Evolutionary conservation across 225 moss, liverwort and hornwort species (phyloP).

Genomic region (Anthoceros angustus): DNA sequence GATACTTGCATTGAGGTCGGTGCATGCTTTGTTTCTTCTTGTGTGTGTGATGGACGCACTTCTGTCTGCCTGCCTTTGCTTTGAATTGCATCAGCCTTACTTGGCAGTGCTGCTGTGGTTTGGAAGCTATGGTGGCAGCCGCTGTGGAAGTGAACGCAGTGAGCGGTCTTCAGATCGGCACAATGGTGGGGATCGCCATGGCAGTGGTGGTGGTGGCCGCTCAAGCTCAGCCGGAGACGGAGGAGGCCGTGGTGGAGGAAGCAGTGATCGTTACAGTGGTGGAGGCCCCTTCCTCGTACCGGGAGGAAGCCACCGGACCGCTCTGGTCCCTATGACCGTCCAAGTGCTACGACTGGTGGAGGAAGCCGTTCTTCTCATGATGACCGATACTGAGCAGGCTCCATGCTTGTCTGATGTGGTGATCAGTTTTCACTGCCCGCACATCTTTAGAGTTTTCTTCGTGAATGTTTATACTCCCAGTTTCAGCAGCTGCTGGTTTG

Average conservation of each 20-base stretch:
- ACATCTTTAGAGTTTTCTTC: not conserved
- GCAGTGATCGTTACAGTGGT: constrained; percentile 68
- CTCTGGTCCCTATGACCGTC: constrained; percentile 84
- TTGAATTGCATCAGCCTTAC: too few relatives aligned
- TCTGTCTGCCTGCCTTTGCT: too few relatives aligned
- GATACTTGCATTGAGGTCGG: constrained; percentile 39
- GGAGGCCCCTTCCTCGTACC: constrained; percentile 75
- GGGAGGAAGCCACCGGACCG: constrained; percentile 57
- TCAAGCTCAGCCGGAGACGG: constrained; percentile 29
- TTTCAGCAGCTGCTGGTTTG: too few relatives aligned
- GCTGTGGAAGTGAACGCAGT: constrained; percentile 35
- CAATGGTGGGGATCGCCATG: constrained; percentile 36
- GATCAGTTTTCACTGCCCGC: not conserved
- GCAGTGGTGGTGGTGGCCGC: constrained; percentile 6
- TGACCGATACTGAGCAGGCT: constrained; percentile 55
- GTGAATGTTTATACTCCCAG: not conserved
- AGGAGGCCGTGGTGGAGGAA: constrained; percentile 45
- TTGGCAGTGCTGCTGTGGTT: too few relatives aligned
- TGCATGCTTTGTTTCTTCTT: too few relatives aligned
- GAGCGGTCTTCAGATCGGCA: constrained; percentile 40
- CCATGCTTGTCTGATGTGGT: not conserved
- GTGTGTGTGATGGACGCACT: too few relatives aligned
- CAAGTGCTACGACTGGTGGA: constrained; percentile 36
- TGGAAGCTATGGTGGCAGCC: constrained; percentile 17
- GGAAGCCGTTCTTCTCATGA: constrained; percentile 60